Conservation (phyloP, 805 yeast species). For the Ogataea pignaliae region DNA sequence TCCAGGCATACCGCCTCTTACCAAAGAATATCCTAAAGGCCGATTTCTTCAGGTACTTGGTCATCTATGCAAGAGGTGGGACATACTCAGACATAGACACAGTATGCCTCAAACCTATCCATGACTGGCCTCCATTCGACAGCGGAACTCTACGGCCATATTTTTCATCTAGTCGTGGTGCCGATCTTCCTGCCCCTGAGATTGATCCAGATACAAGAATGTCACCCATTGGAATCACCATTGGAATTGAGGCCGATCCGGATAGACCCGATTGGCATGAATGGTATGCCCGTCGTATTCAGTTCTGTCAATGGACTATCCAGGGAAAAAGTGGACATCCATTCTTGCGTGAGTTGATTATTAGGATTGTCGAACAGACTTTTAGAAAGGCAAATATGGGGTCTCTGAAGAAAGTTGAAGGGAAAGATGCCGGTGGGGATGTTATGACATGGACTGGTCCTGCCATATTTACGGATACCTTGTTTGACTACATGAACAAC, state of each 20-base stretch:
- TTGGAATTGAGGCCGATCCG: slow-evolving; percentile 97
- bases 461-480: slow-evolving; percentile 85
- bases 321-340: slow-evolving; percentile 92
- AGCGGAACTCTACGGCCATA: slow-evolving; percentile 14
- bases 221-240: slow-evolving; percentile 62
- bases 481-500: slow-evolving; percentile 76
- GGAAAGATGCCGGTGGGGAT: slow-evolving; percentile 67
- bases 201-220: slow-evolving; percentile 22
- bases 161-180: slow-evolving; percentile 1
- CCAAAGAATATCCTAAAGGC: slow-evolving; percentile 85
- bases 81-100: slow-evolving; percentile 93
- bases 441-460: slow-evolving; percentile 97
- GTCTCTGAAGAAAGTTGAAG: slow-evolving; percentile 41
- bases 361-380: slow-evolving; percentile 74
- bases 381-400: slow-evolving; percentile 48
- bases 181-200: too few relatives aligned
- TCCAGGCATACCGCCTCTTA: slow-evolving; percentile 66
- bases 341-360: slow-evolving; percentile 70
- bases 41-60: slow-evolving; percentile 87
- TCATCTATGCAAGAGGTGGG: slow-evolving; percentile 88
- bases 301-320: slow-evolving; percentile 96
- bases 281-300: slow-evolving; percentile 91
- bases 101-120: slow-evolving; percentile 62
- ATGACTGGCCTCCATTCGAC: slow-evolving; percentile 65
- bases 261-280: slow-evolving; percentile 91